Percentiles rank a stretch among this genome's conserved stretches.
Evolutionary conservation across 768 basidiomycete species (phyloP).

Genomic region (Collybiopsis confluens): DNA sequence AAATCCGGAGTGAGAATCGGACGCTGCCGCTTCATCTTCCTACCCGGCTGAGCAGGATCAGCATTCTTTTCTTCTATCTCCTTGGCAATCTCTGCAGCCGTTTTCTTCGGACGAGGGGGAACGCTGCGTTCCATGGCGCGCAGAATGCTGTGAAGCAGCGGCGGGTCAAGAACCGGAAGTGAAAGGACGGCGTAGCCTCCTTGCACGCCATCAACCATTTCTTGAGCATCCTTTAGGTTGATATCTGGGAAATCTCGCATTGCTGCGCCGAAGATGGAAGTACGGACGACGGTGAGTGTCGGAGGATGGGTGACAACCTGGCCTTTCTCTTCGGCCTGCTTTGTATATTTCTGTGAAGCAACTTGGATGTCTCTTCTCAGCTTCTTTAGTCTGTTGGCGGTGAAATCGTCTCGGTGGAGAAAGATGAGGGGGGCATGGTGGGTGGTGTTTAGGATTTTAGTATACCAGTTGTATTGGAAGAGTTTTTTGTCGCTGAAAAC

Average conservation of each 20-base stretch:
- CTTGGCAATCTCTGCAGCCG: constrained; percentile 45
- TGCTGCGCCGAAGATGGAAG: constrained; percentile 77
- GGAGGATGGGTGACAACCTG: constrained; percentile 34
- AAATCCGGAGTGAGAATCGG: constrained; percentile 61
- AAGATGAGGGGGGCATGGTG: constrained; percentile 60
- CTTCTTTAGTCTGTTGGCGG: constrained; percentile 58
- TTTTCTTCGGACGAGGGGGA: constrained; percentile 53
- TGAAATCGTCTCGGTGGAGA: constrained; percentile 75
- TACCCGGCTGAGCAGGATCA: constrained; percentile 65
- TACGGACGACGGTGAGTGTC: constrained; percentile 66
- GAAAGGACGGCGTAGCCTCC: constrained; percentile 65
- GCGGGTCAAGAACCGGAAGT: constrained; percentile 66
- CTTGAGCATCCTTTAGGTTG: constrained; percentile 40
- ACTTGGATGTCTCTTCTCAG: constrained; percentile 65
- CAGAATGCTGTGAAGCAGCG: constrained; percentile 63
- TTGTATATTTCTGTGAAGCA: constrained; percentile 43
- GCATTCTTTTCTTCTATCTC: constrained; percentile 53
- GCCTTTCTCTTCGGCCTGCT: constrained; percentile 24
- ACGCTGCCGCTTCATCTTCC: constrained; percentile 57
- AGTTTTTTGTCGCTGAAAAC: constrained; percentile 74
- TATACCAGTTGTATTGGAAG: constrained; percentile 78
- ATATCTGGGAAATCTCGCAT: constrained; percentile 57
- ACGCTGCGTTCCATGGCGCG: constrained; percentile 62
- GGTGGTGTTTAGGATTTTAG: constrained; percentile 59
- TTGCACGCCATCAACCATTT: constrained; percentile 52